Conservation (phyloP, 345 rosid species). For the Murraya koenigii region DNA sequence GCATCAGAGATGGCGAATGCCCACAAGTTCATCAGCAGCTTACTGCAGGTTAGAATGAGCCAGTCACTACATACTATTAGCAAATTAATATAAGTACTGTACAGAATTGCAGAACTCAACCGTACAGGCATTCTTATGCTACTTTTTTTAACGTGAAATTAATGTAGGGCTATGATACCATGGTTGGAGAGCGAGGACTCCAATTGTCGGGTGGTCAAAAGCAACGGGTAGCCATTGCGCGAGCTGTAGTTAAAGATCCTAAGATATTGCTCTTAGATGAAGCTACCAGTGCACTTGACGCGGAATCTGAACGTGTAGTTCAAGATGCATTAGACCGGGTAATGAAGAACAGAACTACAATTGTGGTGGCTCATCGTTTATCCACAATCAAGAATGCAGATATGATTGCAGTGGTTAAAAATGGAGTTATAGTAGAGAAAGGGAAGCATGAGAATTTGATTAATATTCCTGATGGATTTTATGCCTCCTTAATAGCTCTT, state of each 20-base stretch:
- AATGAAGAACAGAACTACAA: constrained; percentile 46
- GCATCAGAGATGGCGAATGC: constrained; percentile 79
- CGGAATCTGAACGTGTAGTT: constrained; percentile 51
- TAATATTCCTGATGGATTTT: constrained; percentile 36
- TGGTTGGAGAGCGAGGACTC: constrained; percentile 55
- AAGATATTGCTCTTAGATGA: constrained; percentile 51
- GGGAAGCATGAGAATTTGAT: constrained; percentile 53
- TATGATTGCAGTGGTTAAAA: constrained; percentile 52
- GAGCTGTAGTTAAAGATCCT: constrained; percentile 55
- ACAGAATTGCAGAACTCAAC: no score
- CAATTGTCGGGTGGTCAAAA: constrained; percentile 61
- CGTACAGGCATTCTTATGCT: background rate
- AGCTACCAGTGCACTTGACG: constrained; percentile 62
- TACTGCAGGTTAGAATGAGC: constrained; percentile 52
- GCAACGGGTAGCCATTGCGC: constrained; percentile 58
- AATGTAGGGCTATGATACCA: constrained; percentile 55
- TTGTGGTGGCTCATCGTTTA: constrained; percentile 55
- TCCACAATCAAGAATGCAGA: constrained; percentile 63
- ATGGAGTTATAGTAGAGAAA: constrained; percentile 53
- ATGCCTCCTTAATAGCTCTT: constrained; percentile 47
- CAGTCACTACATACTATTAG: no score
- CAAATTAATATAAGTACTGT: no score
- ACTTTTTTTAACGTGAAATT: background rate
- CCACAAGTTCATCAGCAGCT: constrained; percentile 72
- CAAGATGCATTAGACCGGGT: constrained; percentile 51